Base-by-base conservation (phyloP, 1,284 basidiomycete genomes). In the Cryptococcus sp. region DNA sequence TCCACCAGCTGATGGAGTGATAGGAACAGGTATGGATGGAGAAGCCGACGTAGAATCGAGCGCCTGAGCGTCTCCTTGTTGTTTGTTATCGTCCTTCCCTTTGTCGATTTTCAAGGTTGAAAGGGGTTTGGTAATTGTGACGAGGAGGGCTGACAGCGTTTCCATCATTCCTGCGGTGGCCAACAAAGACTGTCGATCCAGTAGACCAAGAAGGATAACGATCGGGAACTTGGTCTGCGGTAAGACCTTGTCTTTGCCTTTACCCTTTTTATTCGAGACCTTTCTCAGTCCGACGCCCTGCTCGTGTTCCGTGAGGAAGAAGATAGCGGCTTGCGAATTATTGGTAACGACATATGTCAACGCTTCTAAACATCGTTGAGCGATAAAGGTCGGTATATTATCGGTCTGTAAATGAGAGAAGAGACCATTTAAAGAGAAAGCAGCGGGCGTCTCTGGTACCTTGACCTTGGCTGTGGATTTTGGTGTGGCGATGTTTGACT, bases 241-340 rank as follows among this genome's bases (percentile, higher is more conserved):
- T 1, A 80, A 77, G 63, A 86, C 85, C 71, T 89, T 90, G 71
- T 93, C 90, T 55, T 71, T 74, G 34, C 76, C 78, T 76, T 96
- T 96, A 23, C 90, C 90, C 74, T 95, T 95, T 76, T 87, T 90
- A 10, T 83, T 82, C 0, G 81, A 76, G 5, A 80, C 76, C 64
- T 85, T 84, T 61, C 85, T 84, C 31, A 93, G 80, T 36, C 87
- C 86, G 14, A 82, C 81, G 4, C 88, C 85, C 34, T 92, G 79
- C 64, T 97, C 94, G 66, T 96, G 91, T 74, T 97, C 94, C 0
- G 87, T 90, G 56, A 98, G 80, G 84, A 98, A 97, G 81, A 93
- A 97, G 23, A 90, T 76, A 1, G 91, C 88, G 0, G 89, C 88
- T 14, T 83, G 74, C 57, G 90, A 86, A 73, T 95, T 96, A 31